These are phyloP conservation scores for Boehmeria nivea DNA, from an alignment of 306 rosid genomes.

Conservation along the genomic window DNA sequence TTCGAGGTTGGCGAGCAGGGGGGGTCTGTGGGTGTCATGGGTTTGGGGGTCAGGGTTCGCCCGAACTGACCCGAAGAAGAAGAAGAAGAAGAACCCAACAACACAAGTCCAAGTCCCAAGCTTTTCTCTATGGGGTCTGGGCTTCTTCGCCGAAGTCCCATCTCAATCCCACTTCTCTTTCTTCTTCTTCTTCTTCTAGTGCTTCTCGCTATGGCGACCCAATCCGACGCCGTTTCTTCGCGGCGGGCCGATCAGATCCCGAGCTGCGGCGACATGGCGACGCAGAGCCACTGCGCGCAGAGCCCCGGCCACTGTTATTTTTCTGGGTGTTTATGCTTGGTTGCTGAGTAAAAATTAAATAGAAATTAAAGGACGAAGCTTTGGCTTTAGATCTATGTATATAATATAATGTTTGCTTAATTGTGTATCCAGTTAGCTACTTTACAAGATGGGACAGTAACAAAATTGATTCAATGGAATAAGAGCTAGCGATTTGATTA, in stretches of 20 bases:
- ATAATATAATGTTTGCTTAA: no score
- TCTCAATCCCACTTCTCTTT: conserved; percentile 15
- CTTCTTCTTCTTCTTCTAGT: no score
- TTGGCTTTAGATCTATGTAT: background rate
- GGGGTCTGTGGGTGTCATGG: no score
- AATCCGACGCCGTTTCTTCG: conserved; percentile 10
- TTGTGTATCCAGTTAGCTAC: no score
- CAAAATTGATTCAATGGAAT: no score
- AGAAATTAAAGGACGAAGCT: no score
- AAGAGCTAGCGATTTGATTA: no score
- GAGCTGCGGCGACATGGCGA: conserved; percentile 44
- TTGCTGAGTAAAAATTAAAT: background rate
- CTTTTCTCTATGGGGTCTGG: conserved; percentile 18
- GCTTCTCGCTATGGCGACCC: conserved; percentile 18
- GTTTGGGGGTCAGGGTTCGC: no score
- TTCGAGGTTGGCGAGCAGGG: no score
- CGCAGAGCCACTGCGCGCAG: conserved; percentile 50
- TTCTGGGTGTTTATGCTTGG: background rate
- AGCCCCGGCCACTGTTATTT: conserved; percentile 50
- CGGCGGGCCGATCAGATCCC: conserved; percentile 33
- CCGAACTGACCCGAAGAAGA: background rate
- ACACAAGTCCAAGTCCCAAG: background rate
- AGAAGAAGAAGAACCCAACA: no score
- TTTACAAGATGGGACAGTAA: no score
- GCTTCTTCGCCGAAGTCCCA: background rate